Evolutionary conservation across 1,139 yeast genomes (phyloP), one percentile per base, ranked within the genome.

Genomic region (Geotrichum restrictum): DNA sequence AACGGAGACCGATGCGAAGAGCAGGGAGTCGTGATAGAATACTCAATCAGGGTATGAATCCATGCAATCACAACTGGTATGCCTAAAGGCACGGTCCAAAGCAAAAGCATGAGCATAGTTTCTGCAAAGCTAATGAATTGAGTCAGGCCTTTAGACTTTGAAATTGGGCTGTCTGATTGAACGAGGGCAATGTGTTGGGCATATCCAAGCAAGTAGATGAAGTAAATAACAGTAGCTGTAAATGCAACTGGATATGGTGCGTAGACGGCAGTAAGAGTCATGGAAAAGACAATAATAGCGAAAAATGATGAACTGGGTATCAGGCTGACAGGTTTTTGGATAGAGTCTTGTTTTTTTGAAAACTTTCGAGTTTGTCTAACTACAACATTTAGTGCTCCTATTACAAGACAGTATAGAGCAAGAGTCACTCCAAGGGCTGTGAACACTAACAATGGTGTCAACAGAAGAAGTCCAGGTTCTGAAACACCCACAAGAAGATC

Each of bases 201-300:
- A 14, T 19, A 18, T 14, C 36, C 49, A 7, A 47, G 33, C 3
- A 51, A 29, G 16, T 16, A 33, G 6, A 51, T 3, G 29, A 42
- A 31, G 38, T 51, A 51, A 27, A 46, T 29, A 16, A 51, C 51
- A 8, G 44, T 27, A 5, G 13, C 22, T 1, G 54, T 8, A 61
- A 76, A 85, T 0, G 83, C 86, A 60, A 85, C 74, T 62, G 85
- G 94, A 61, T 82, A 86, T 0, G 95, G 95, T 16, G 85, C 68
- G 64, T 81, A 85, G 40, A 80, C 65, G 22, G 82, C 71, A 5
- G 83, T 82, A 10, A 51, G 27, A 1, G 19, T 19, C 2, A 37
- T 18, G 2, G 40, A 32, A 13, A 42, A 5, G 2, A 22, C 32
- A 21, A 36, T 24, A 6, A 27, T 7, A 8, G n/a, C 44, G n/a